These are phyloP conservation scores for Sistotremastrum niveocremeum DNA, from an alignment of 768 basidiomycete species.

Conservation along the genomic window DNA sequence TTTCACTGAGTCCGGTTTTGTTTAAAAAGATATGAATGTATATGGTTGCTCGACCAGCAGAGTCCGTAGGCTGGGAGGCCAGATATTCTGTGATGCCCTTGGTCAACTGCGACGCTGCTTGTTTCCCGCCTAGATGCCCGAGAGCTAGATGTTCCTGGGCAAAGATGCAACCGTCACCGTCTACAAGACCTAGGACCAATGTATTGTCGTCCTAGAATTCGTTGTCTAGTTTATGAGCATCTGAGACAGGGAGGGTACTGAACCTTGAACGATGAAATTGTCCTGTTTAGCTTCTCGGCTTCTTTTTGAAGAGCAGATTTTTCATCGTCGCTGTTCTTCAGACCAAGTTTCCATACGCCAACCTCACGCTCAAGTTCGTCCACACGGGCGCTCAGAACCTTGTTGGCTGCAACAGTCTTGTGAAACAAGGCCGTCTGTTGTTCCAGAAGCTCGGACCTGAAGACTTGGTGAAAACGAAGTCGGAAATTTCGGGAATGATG, in stretches of 20 bases:
- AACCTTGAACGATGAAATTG: not conserved
- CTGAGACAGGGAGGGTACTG: not conserved
- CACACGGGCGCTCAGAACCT: conserved; percentile 49
- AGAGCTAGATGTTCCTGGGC: conserved; percentile 40
- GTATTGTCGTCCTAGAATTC: conserved; percentile 41
- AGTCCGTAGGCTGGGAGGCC: not conserved
- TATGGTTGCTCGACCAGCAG: not conserved
- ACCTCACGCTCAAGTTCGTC: conserved; percentile 59
- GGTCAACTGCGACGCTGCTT: conserved; percentile 49
- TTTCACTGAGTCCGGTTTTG: conserved; percentile 2
- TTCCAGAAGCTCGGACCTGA: too few relatives aligned
- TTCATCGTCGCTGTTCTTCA: not conserved
- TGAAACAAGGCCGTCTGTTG: too few relatives aligned
- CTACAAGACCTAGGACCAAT: conserved; percentile 61
- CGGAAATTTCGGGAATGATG: too few relatives aligned
- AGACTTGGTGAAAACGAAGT: too few relatives aligned
- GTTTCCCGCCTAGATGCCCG: conserved; percentile 51
- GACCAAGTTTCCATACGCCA: conserved; percentile 42
- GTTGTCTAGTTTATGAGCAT: too few relatives aligned
- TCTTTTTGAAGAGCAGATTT: not conserved
- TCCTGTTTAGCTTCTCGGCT: not conserved
- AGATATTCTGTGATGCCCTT: conserved; percentile 58
- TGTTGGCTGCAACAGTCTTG: conserved; percentile 44
- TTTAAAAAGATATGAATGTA: conserved; percentile 6
- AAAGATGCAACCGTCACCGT: conserved; percentile 62